These are phyloP conservation scores for Colletotrichum cuscutae DNA, from an alignment of 2,329 filamentous ascomycete genomes.

Conservation along the genomic window DNA sequence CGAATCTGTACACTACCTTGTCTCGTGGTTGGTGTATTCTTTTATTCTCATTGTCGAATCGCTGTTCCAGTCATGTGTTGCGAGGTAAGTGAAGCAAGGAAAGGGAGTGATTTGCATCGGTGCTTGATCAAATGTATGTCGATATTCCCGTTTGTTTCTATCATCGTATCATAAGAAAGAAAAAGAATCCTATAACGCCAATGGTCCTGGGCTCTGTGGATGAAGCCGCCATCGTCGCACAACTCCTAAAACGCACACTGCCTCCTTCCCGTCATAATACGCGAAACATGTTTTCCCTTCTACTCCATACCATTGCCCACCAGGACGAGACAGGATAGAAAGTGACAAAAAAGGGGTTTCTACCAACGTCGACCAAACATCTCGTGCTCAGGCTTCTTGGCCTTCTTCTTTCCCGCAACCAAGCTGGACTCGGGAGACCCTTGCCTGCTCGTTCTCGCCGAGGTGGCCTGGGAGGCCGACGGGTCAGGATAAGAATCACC, in stretches of 20 bases:
- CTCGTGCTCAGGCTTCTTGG: slow-evolving; percentile 41
- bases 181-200: not conserved
- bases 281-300: not conserved
- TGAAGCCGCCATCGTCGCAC: not conserved
- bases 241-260: not conserved
- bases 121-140: too few species aligned
- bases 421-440: slow-evolving; percentile 20
- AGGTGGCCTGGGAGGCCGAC: slow-evolving; percentile 1
- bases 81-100: too few species aligned
- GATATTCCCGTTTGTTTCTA: not conserved
- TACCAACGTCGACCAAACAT: slow-evolving; percentile 33
- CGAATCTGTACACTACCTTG: slow-evolving; percentile 10
- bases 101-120: too few species aligned
- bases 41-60: not conserved
- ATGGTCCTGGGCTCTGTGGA: not conserved
- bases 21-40: not conserved
- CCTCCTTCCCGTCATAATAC: not conserved
- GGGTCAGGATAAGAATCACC: slow-evolving; percentile 7
- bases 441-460: slow-evolving; percentile 21
- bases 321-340: not conserved
- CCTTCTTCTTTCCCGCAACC: slow-evolving; percentile 38
- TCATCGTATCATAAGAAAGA: not conserved
- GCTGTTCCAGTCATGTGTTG: not conserved
- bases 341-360: too few species aligned
- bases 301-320: not conserved